Percentiles rank a stretch among this genome's conserved stretches.
phyloP scores from a whole-genome alignment of 495 filamentous ascomycete species.

The Tuber aestivum region DNA sequence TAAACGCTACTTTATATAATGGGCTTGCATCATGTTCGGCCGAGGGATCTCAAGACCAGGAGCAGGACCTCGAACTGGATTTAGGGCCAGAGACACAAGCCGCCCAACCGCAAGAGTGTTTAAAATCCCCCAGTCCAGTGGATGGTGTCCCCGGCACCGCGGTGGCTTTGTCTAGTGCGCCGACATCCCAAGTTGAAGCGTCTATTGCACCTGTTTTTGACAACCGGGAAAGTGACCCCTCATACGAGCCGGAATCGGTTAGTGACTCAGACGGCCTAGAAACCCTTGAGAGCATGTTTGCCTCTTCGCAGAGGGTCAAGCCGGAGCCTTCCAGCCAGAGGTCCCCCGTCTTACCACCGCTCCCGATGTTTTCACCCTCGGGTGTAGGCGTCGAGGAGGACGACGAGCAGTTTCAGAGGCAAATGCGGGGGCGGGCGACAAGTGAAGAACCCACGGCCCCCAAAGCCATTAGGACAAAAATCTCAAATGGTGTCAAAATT shows the following conservation, averaged over 20 bases:
- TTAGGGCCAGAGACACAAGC: not conserved
- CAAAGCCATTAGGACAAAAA: not conserved
- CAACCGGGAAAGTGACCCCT: constrained; percentile 3
- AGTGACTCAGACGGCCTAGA: constrained; percentile 30
- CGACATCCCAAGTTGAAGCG: not conserved
- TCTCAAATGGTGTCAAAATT: constrained; percentile 5
- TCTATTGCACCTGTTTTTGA: not conserved
- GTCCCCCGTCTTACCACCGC: constrained; percentile 17
- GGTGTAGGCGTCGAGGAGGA: constrained; percentile 2
- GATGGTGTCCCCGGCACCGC: not conserved
- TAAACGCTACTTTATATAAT: not conserved
- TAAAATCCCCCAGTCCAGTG: not conserved
- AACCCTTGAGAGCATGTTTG: constrained; percentile 27
- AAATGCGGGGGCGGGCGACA: constrained; percentile 31
- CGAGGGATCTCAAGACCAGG: not conserved
- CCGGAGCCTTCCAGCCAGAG: constrained; percentile 15
- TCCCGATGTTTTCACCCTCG: constrained; percentile 21
- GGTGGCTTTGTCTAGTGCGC: not conserved
- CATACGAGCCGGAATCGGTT: constrained; percentile 16
- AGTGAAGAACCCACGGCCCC: constrained; percentile 6
- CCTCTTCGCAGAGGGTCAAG: constrained; percentile 34
- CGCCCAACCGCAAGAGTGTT: not conserved
- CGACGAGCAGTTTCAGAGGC: constrained; percentile 8
- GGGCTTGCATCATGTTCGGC: not conserved
- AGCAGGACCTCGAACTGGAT: not conserved